phyloP scores from a whole-genome alignment of 345 rosid genomes.

The Euphorbia tirucalli region DNA sequence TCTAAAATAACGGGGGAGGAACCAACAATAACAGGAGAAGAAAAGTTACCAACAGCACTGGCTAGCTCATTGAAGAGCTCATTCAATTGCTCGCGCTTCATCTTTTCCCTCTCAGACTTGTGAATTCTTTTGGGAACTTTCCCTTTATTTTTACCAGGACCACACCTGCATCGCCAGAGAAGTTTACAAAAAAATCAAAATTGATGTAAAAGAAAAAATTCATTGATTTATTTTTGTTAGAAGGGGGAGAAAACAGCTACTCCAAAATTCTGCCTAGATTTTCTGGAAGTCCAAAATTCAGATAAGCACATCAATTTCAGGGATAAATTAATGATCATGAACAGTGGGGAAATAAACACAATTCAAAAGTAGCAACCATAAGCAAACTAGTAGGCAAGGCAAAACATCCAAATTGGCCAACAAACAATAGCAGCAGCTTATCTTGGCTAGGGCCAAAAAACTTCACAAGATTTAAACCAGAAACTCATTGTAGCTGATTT shows the following conservation, averaged over 20 bases:
- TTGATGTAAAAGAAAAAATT: not conserved
- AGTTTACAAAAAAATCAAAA: not conserved
- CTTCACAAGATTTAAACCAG: not conserved
- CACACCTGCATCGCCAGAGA: constrained; percentile 36
- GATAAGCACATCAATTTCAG: constrained; percentile 2
- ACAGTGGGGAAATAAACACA: not conserved
- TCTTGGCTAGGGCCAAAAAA: not conserved
- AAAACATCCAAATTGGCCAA: not conserved
- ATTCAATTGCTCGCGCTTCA: constrained; percentile 93
- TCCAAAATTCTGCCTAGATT: not conserved
- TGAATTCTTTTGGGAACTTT: constrained; percentile 73
- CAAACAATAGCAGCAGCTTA: not conserved
- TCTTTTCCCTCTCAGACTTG: constrained; percentile 90
- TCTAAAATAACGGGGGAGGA: not conserved
- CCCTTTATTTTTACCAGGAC: constrained; percentile 41
- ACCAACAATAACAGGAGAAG: constrained; percentile 1
- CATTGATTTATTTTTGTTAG: not conserved
- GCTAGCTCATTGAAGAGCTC: constrained; percentile 81
- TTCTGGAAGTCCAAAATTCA: not conserved
- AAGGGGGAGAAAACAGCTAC: not conserved
- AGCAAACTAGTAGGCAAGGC: constrained; percentile 1
- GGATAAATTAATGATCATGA: not conserved
- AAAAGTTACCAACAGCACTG: constrained; percentile 58
- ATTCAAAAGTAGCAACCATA: not conserved
- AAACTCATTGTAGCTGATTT: not conserved